phyloP scores from a whole-genome alignment of 2,329 filamentous ascomycete species.

The Trichoderma asperellum region DNA sequence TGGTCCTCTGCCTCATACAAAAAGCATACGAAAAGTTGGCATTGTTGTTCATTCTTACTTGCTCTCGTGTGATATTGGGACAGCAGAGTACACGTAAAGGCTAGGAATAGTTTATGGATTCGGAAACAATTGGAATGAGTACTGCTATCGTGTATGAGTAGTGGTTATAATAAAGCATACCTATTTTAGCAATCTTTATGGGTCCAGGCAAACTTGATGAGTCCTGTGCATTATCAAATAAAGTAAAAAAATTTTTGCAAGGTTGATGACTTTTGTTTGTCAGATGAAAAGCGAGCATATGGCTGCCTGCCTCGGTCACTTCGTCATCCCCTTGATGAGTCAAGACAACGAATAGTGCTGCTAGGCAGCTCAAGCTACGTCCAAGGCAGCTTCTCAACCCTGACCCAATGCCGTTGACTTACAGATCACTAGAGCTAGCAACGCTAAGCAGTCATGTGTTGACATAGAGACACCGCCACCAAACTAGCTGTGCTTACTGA shows the following conservation, averaged over 20 bases:
- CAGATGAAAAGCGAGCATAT: too few species aligned
- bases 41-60: neutral
- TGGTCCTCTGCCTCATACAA: neutral
- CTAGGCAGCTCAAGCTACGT: neutral
- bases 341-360: too few species aligned
- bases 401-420: neutral
- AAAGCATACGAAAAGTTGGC: constrained; percentile 4
- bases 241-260: neutral
- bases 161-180: neutral
- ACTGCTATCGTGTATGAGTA: constrained; percentile 17
- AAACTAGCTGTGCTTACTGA: neutral
- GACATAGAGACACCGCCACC: neutral
- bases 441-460: neutral
- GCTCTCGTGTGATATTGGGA: neutral
- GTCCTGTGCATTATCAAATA: neutral
- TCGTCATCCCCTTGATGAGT: neutral
- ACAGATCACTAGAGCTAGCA: too few species aligned
- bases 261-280: neutral
- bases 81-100: neutral
- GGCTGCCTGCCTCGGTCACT: neutral
- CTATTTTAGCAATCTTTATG: neutral
- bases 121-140: neutral
- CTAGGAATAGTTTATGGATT: neutral
- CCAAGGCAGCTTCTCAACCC: neutral
- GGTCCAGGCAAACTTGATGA: neutral